Percentiles rank a stretch among this genome's conserved stretches.
Evolutionary conservation across 2,329 filamentous ascomycete genomes (phyloP).

Genomic region (Xylaria sp.): DNA sequence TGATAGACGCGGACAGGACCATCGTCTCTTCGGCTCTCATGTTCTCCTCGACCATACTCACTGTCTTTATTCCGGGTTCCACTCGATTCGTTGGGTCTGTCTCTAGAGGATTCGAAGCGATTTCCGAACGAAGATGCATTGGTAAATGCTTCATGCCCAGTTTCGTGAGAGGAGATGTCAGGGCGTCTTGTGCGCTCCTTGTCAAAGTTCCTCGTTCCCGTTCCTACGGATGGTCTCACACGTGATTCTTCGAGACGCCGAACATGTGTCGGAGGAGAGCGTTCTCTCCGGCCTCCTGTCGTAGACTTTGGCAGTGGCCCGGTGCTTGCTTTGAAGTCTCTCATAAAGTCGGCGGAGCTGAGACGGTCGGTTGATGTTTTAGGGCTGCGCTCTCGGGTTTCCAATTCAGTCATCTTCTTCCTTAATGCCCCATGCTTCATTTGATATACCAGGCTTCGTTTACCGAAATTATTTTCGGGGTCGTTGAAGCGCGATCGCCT

Average conservation of each 20-base stretch:
- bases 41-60: neutral
- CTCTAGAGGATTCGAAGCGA: neutral
- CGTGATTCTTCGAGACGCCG: neutral
- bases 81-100: neutral
- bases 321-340: conserved; percentile 8
- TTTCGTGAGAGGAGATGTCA: neutral
- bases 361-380: conserved; percentile 13
- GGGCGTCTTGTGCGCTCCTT: neutral
- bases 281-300: neutral
- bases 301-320: neutral
- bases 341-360: conserved; percentile 32
- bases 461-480: conserved; percentile 60
- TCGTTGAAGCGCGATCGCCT: conserved; percentile 64
- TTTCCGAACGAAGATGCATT: neutral
- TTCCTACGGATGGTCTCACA: neutral
- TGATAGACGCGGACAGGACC: conserved; percentile 57
- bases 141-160: neutral
- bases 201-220: neutral
- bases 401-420: conserved; percentile 44
- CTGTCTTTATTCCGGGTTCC: neutral
- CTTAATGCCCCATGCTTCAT: conserved; percentile 58
- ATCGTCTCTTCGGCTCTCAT: conserved; percentile 33
- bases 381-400: neutral
- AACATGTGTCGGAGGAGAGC: neutral
- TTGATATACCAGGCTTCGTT: conserved; percentile 65